Percentiles rank a stretch among this genome's conserved stretches.
These are phyloP conservation scores for Puccinia coronata DNA, from an alignment of 1,284 basidiomycete species.

Conservation along the genomic window DNA sequence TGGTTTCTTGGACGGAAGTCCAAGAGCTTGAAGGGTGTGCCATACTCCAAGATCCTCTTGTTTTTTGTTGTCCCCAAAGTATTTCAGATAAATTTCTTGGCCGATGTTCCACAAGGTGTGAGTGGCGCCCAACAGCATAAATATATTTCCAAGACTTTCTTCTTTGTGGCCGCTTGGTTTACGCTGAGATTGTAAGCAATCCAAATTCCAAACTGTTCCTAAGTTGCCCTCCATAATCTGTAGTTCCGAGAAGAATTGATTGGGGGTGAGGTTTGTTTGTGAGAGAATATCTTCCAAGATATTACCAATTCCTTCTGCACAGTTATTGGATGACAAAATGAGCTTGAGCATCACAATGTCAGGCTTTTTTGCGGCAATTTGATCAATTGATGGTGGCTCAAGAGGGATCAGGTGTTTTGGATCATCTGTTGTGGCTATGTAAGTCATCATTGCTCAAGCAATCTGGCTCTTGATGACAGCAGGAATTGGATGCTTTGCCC, in stretches of 20 bases:
- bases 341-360: neutral
- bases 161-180: neutral
- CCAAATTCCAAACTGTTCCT: neutral
- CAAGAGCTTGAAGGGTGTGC: too few species aligned
- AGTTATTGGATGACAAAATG: neutral
- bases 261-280: neutral
- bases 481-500: neutral
- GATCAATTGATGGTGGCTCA: neutral
- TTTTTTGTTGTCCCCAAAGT: too few species aligned
- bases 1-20: too few species aligned
- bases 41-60: too few species aligned
- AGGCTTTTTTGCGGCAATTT: neutral
- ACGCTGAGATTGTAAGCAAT: neutral
- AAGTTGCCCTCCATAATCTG: neutral
- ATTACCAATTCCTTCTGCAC: neutral
- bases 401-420: neutral
- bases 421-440: neutral
- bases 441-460: neutral
- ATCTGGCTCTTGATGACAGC: neutral
- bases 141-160: neutral
- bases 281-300: neutral
- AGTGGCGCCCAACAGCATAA: neutral
- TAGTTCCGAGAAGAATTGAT: neutral
- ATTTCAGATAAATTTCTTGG: neutral
- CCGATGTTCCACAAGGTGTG: slow-evolving; percentile 9